phyloP scores from a whole-genome alignment of 1,284 basidiomycete genomes.

The Pascua sp. region DNA sequence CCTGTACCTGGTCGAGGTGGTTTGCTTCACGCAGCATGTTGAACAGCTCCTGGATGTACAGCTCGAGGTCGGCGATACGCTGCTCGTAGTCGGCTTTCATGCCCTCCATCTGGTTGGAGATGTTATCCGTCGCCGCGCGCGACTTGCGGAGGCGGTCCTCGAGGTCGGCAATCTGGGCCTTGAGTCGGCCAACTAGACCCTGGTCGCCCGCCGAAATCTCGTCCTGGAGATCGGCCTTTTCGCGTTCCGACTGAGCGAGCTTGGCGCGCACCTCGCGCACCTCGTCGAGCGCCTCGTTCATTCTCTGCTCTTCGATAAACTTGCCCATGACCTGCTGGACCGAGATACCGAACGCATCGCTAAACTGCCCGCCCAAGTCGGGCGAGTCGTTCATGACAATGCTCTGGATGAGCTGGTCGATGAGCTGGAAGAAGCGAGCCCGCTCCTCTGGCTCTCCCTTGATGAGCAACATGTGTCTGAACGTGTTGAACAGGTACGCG shows the following conservation, averaged over 20 bases:
- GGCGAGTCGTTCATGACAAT: slow-evolving; percentile 86
- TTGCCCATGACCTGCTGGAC: slow-evolving; percentile 84
- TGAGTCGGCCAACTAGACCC: slow-evolving; percentile 78
- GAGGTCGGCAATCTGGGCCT: slow-evolving; percentile 65
- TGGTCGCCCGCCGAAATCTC: slow-evolving; percentile 76
- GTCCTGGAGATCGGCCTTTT: slow-evolving; percentile 61
- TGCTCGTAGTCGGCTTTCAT: slow-evolving; percentile 83
- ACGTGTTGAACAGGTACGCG: slow-evolving; percentile 83
- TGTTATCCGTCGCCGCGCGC: slow-evolving; percentile 68
- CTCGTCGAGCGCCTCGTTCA: slow-evolving; percentile 75
- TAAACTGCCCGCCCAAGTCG: slow-evolving; percentile 64
- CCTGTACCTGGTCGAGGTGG: slow-evolving; percentile 67
- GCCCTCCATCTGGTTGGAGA: slow-evolving; percentile 73
- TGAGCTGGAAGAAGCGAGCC: slow-evolving; percentile 84
- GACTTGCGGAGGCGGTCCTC: slow-evolving; percentile 78
- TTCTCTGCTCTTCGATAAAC: slow-evolving; percentile 85
- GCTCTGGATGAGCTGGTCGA: slow-evolving; percentile 88
- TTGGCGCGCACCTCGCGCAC: slow-evolving; percentile 64
- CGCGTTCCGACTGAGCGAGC: slow-evolving; percentile 48
- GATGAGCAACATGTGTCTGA: slow-evolving; percentile 90
- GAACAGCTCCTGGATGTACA: slow-evolving; percentile 90
- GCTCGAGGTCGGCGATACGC: slow-evolving; percentile 79
- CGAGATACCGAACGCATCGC: slow-evolving; percentile 80
- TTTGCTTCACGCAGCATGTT: slow-evolving; percentile 82
- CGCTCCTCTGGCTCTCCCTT: slow-evolving; percentile 79